phyloP scores from a whole-genome alignment of 371 early-diverging fungal species.

The Modicella reniformis region DNA sequence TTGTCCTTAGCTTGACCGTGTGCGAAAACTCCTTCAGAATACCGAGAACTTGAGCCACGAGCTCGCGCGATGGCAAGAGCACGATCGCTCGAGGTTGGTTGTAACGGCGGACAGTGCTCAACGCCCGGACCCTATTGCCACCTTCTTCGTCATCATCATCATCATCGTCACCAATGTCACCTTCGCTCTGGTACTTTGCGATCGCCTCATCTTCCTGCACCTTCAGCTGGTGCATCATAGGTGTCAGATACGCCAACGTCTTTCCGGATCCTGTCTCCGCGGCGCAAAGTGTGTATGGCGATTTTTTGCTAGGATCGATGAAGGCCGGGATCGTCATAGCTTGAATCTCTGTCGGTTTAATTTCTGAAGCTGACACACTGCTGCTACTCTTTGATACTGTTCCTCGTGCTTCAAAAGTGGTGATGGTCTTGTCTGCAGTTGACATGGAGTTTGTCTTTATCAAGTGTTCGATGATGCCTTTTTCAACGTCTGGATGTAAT shows the following conservation, averaged over 20 bases:
- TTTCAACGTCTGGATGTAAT: conserved; percentile 60
- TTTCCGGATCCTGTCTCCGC: conserved; percentile 99
- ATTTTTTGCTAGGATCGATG: conserved; percentile 61
- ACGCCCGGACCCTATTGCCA: conserved; percentile 34
- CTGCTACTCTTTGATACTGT: too few relatives aligned
- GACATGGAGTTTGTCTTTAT: conserved; percentile 39
- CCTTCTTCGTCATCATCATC: background rate
- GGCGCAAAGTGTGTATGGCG: conserved; percentile 78
- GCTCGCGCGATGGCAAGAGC: conserved; percentile 95
- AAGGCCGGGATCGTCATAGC: conserved; percentile 86
- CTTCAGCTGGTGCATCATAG: conserved; percentile 80
- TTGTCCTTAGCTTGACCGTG: conserved; percentile 73
- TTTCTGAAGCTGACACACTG: conserved; percentile 13
- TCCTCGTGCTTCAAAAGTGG: too few relatives aligned
- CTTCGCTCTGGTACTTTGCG: conserved; percentile 56
- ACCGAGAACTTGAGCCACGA: conserved; percentile 85
- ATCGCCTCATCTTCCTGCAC: conserved; percentile 72
- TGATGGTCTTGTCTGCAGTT: too few relatives aligned
- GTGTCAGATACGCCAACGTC: conserved; percentile 95
- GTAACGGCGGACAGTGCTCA: conserved; percentile 58
- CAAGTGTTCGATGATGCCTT: conserved; percentile 57
- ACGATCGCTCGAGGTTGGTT: conserved; percentile 88
- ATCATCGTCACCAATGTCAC: conserved; percentile 13
- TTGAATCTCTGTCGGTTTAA: conserved; percentile 90
- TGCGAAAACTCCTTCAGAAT: conserved; percentile 77